phyloP scores from a whole-genome alignment of 2,329 filamentous ascomycete genomes.

The Fusarium anthophilum region DNA sequence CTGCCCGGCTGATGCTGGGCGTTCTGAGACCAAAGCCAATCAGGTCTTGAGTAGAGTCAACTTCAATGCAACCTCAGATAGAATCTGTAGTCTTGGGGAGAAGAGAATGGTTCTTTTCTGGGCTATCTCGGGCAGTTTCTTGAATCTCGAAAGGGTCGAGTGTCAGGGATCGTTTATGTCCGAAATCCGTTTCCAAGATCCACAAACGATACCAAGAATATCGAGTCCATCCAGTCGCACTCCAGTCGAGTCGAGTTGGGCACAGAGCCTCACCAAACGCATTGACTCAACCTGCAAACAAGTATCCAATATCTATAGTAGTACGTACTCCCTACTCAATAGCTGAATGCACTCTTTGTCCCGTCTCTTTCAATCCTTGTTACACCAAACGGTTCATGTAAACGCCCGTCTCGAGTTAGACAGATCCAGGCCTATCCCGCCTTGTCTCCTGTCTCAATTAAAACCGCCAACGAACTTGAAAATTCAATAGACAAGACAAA shows the following conservation, averaged over 20 bases:
- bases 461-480: slow-evolving; percentile 6
- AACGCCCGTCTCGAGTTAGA: slow-evolving; percentile 11
- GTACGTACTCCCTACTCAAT: too few species aligned
- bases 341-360: slow-evolving; percentile 6
- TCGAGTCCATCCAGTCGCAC: background rate
- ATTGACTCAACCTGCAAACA: slow-evolving; percentile 3
- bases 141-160: background rate
- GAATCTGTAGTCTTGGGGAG: background rate
- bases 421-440: background rate
- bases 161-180: slow-evolving; percentile 1
- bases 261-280: slow-evolving; percentile 24
- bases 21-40: slow-evolving; percentile 15
- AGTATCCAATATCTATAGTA: background rate
- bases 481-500: background rate
- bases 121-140: slow-evolving; percentile 3
- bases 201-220: slow-evolving; percentile 12
- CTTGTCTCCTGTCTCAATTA: background rate
- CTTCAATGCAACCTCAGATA: slow-evolving; percentile 20
- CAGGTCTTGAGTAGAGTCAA: slow-evolving; percentile 7
- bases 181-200: background rate
- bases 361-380: slow-evolving; percentile 6
- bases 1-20: slow-evolving; percentile 38
- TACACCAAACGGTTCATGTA: slow-evolving; percentile 15
- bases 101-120: background rate
- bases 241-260: background rate